phyloP scores from a whole-genome alignment of 371 early-diverging fungal species.

The Dichotomocladium elegans region DNA sequence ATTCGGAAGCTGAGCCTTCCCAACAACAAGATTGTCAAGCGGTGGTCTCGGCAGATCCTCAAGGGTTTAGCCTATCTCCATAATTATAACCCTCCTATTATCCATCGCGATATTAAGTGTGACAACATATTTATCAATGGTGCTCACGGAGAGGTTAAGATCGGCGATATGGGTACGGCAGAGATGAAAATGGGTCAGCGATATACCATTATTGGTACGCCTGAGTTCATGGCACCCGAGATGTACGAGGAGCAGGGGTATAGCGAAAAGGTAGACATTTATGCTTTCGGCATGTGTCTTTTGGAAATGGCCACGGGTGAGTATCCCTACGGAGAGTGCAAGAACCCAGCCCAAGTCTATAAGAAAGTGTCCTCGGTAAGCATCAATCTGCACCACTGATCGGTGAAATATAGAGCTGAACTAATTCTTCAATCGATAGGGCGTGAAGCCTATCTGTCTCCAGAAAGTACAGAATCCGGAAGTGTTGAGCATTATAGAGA shows the following conservation, averaged over 20 bases:
- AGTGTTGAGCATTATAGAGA: conserved; percentile 68
- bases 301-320: conserved; percentile 87
- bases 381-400: neutral
- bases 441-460: conserved; percentile 77
- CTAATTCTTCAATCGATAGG: conserved; percentile 7
- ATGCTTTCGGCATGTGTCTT: conserved; percentile 94
- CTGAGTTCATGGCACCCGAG: conserved; percentile 92
- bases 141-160: conserved; percentile 84
- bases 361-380: conserved; percentile 76
- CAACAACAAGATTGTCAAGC: conserved; percentile 75
- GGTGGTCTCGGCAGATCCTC: conserved; percentile 79
- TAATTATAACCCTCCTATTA: conserved; percentile 76
- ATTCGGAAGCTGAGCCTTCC: conserved; percentile 65
- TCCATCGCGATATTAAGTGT: conserved; percentile 84
- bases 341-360: conserved; percentile 83
- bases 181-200: conserved; percentile 50
- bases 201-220: conserved; percentile 67
- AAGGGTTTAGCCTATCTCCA: conserved; percentile 82
- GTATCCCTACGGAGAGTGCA: conserved; percentile 87
- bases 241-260: conserved; percentile 86
- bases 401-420: neutral
- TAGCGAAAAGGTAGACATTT: conserved; percentile 87
- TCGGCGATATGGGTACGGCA: conserved; percentile 85
- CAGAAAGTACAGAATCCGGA: conserved; percentile 67
- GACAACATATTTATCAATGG: conserved; percentile 91